Base-by-base conservation (phyloP, 2,329 filamentous ascomycete genomes). In the Neocatenulostroma microsporum region DNA sequence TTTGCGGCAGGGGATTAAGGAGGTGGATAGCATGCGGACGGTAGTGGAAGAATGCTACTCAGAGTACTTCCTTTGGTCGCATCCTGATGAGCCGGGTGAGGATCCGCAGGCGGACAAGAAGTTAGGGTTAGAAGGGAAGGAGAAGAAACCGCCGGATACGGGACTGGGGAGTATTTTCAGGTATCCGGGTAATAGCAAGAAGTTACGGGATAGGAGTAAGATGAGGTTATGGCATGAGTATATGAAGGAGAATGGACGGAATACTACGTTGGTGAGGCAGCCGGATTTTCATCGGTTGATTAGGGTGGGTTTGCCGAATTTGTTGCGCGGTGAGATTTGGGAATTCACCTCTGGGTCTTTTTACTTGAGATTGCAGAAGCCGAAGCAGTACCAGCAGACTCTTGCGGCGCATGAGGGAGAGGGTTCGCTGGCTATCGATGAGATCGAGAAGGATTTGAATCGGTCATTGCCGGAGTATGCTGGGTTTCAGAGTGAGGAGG, bases 171-270 rank as follows among this genome's bases (percentile, higher is more conserved):
- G 93, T 74, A 63, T 93, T 11, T 98, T 95, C 62, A 80, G 82
- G 54, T 98, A 98, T 56, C 91, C 91, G 2, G 91, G 91, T 39
- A 93, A 98, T 64, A 77, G 88, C 24, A 84, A 88, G 57, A 96
- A 96, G 64, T 72, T 96, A 41, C 76, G 91, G 49, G 91, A 98
- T 60, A 76, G 87, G 39, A 94, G 89, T 56, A 98, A 98, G 69
- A 96, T 98, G 83, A 76, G 91, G 30, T 66, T 98, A 26, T 98
- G 91, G 91, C 86, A 84, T 40, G 91, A 98, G 63, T 98, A 98
- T 60, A 71, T 98, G 42, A 45, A 45, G 71, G 91, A 96, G 58
- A 96, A 96, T 56, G 91, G 91, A 34, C 80, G 91, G 39, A 96
- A 94, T 62, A 76, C 83, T 36, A 96, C 88, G 1, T 67, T 98